These are phyloP conservation scores for Podosphaera aphanis DNA, from an alignment of 2,329 filamentous ascomycete species.

Conservation along the genomic window DNA sequence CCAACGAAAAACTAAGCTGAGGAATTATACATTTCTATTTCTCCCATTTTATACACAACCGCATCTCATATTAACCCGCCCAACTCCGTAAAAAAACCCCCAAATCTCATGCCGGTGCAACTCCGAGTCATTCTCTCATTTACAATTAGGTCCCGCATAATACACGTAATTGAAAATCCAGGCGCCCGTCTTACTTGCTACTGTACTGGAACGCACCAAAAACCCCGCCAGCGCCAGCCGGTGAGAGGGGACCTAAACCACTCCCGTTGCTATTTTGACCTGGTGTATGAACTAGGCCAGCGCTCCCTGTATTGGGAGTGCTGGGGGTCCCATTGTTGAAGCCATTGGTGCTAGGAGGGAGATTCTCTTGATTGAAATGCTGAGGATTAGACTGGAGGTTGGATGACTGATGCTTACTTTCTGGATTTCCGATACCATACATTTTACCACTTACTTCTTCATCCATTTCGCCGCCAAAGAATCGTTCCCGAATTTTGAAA, in stretches of 20 bases:
- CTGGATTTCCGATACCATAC: conserved; percentile 64
- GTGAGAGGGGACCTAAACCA: conserved; percentile 50
- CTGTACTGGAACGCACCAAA: conserved; percentile 42
- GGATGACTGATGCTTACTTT: conserved; percentile 23
- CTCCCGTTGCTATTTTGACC: conserved; percentile 25
- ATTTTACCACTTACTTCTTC: conserved; percentile 73
- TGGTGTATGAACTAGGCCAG: conserved; percentile 22
- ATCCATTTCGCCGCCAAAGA: conserved; percentile 64
- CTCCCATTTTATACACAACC: too few species aligned
- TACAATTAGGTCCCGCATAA: too few species aligned
- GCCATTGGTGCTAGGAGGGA: conserved; percentile 27
- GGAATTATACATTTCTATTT: too few species aligned
- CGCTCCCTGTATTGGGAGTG: conserved; percentile 50
- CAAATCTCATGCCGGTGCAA: too few species aligned
- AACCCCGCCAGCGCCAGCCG: conserved; percentile 48
- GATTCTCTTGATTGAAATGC: conserved; percentile 20
- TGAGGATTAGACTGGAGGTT: conserved; percentile 18
- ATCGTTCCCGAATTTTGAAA: conserved; percentile 72
- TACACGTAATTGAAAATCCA: not conserved
- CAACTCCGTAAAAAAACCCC: too few species aligned
- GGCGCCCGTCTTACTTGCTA: conserved; percentile 9
- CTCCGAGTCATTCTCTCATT: too few species aligned
- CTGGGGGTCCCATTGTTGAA: conserved; percentile 29
- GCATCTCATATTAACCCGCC: too few species aligned
- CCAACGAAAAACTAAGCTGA: too few species aligned